These are phyloP conservation scores for Yarrowia yakushimensis DNA, from an alignment of 805 yeast genomes.

Conservation along the genomic window DNA sequence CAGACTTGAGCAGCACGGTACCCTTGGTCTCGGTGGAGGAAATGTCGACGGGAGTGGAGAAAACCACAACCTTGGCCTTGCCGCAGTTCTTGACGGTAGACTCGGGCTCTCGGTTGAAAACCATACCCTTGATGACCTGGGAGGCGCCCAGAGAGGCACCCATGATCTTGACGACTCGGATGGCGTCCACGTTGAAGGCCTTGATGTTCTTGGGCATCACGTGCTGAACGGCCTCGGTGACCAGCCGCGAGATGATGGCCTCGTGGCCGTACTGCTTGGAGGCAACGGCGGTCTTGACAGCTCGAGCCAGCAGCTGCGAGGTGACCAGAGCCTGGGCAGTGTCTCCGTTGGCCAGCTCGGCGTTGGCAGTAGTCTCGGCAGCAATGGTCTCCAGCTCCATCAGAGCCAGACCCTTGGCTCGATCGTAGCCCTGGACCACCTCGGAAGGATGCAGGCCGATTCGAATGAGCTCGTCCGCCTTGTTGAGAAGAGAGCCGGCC, in stretches of 20 bases:
- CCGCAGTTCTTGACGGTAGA: slow-evolving; percentile 69
- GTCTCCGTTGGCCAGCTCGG: slow-evolving; percentile 42
- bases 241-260: slow-evolving; percentile 68
- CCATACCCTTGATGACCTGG: slow-evolving; percentile 92
- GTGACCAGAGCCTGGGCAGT: slow-evolving; percentile 56
- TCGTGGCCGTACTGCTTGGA: slow-evolving; percentile 93
- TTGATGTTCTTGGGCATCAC: slow-evolving; percentile 68
- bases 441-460: slow-evolving; percentile 89
- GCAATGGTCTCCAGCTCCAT: slow-evolving; percentile 52
- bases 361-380: slow-evolving; percentile 30
- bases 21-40: slow-evolving; percentile 98
- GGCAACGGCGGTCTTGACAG: slow-evolving; percentile 80
- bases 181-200: slow-evolving; percentile 82
- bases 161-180: slow-evolving; percentile 95
- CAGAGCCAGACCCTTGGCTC: slow-evolving; percentile 75
- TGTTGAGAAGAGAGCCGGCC: slow-evolving; percentile 86
- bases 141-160: slow-evolving; percentile 76
- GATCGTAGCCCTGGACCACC: slow-evolving; percentile 84
- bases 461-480: slow-evolving; percentile 79
- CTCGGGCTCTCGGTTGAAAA: slow-evolving; percentile 96
- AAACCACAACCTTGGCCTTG: slow-evolving; percentile 84
- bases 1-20: slow-evolving; percentile 91
- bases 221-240: slow-evolving; percentile 77
- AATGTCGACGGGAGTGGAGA: slow-evolving; percentile 89
- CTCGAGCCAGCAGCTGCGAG: slow-evolving; percentile 58